phyloP scores from a whole-genome alignment of 495 filamentous ascomycete genomes.

The Parachaetomium inaequale region DNA sequence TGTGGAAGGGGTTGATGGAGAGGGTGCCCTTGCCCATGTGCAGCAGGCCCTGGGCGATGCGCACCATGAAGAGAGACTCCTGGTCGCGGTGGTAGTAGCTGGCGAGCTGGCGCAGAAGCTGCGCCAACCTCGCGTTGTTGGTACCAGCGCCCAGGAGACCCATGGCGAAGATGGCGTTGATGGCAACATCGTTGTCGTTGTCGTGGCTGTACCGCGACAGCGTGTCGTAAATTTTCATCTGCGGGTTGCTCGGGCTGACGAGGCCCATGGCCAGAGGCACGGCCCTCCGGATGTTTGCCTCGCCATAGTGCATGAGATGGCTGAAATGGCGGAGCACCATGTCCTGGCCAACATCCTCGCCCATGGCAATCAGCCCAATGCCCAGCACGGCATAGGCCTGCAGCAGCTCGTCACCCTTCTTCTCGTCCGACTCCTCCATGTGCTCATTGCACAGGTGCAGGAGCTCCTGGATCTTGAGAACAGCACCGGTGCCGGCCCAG shows the following conservation, averaged over 20 bases:
- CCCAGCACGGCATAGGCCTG: conserved; percentile 96
- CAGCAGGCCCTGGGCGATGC: conserved; percentile 93
- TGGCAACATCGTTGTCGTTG: conserved; percentile 96
- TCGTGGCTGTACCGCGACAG: conserved; percentile 98
- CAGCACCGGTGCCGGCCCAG: conserved; percentile 95
- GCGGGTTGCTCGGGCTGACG: conserved; percentile 93
- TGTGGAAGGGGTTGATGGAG: conserved; percentile 95
- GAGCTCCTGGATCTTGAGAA: conserved; percentile 93
- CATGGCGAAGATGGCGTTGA: conserved; percentile 99
- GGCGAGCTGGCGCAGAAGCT: conserved; percentile 88
- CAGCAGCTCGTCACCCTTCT: conserved; percentile 88
- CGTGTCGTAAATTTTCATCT: conserved; percentile 99
- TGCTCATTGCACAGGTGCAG: conserved; percentile 97
- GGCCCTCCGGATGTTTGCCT: conserved; percentile 91
- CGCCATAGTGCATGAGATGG: conserved; percentile 98
- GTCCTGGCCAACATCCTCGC: conserved; percentile 96
- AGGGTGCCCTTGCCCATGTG: conserved; percentile 99
- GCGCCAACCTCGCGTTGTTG: conserved; percentile 94
- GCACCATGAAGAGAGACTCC: conserved; percentile 96
- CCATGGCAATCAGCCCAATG: conserved; percentile 92
- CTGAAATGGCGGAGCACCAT: conserved; percentile 98
- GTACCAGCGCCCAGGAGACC: conserved; percentile 94
- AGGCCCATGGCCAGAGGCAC: conserved; percentile 98
- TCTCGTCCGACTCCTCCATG: conserved; percentile 84
- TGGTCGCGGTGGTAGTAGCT: conserved; percentile 97